Conservation (phyloP, 2,329 filamentous ascomycete species). For the Cladobotryum mycophilum region DNA sequence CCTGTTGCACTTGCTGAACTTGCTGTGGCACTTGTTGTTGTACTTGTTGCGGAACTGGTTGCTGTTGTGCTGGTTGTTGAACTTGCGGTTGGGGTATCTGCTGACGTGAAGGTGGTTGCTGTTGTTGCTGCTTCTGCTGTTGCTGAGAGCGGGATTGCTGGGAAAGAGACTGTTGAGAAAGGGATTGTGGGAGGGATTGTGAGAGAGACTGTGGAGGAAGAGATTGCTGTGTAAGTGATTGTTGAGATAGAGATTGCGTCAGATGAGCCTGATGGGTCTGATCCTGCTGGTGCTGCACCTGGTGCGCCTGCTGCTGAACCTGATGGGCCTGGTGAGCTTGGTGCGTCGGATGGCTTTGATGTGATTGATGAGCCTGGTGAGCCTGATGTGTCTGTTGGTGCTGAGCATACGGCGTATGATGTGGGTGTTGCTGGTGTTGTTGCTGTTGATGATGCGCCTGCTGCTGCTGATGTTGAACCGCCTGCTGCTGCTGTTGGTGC, state of each 20-base stretch:
- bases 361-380: conserved; percentile 17
- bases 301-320: conserved; percentile 12
- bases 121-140: conserved; percentile 18
- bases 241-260: conserved; percentile 22
- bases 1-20: conserved; percentile 18
- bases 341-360: conserved; percentile 19
- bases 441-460: conserved; percentile 24
- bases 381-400: conserved; percentile 21
- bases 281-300: conserved; percentile 14
- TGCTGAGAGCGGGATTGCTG: conserved; percentile 18
- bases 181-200: not conserved
- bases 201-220: not conserved
- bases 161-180: not conserved
- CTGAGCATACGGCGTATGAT: too few relatives aligned
- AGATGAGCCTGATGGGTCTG: conserved; percentile 23
- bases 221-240: conserved; percentile 2
- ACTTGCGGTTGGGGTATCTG: conserved; percentile 5
- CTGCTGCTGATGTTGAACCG: conserved; percentile 21
- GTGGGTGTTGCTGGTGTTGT: conserved; percentile 17
- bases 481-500: conserved; percentile 22
- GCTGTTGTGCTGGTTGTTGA: conserved; percentile 16
- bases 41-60: conserved; percentile 23
- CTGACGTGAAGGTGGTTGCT: conserved; percentile 3
- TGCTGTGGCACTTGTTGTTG: conserved; percentile 19
- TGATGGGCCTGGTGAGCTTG: conserved; percentile 18